Percentiles rank a stretch among this genome's conserved stretches.
Conservation (phyloP, 768 basidiomycete species). For the Sistotremastrum suecicum region DNA sequence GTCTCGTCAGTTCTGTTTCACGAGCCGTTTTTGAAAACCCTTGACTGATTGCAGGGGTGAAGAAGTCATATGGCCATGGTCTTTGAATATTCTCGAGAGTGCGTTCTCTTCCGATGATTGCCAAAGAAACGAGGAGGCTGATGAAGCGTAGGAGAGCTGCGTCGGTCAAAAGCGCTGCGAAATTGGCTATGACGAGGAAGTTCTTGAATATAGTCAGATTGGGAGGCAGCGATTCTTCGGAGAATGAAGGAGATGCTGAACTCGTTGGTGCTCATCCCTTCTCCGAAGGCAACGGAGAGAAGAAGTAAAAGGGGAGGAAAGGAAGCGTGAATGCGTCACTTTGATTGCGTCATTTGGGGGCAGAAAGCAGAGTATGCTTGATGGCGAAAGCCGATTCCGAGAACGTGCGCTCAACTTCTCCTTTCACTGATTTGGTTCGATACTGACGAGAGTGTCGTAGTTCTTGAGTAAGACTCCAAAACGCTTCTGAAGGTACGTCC, state of each 20-base stretch:
- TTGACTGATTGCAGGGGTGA: conserved; percentile 84
- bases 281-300: no score
- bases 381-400: conserved; percentile 59
- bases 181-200: conserved; percentile 65
- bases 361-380: conserved; percentile 75
- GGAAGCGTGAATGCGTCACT: conserved; percentile 14
- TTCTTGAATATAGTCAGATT: conserved; percentile 64
- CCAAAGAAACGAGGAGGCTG: conserved; percentile 20
- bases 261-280: neutral
- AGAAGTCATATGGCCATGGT: conserved; percentile 90
- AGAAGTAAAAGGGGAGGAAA: neutral
- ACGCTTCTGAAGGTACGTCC: conserved; percentile 70
- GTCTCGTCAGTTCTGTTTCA: conserved; percentile 79
- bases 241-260: no score
- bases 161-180: conserved; percentile 63
- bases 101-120: neutral
- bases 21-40: conserved; percentile 68
- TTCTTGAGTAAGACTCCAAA: conserved; percentile 78
- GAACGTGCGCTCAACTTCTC: conserved; percentile 31
- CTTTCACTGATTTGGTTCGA: neutral
- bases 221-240: conserved; percentile 26
- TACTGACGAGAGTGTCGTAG: conserved; percentile 18
- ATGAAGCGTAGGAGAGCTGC: conserved; percentile 12
- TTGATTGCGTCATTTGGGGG: conserved; percentile 22
- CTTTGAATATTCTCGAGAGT: conserved; percentile 55